A percentile compares a stretch with the other conserved stretches of the same genome.
Conservation (phyloP, 495 filamentous ascomycete genomes). For the Xylaria nigripes region DNA sequence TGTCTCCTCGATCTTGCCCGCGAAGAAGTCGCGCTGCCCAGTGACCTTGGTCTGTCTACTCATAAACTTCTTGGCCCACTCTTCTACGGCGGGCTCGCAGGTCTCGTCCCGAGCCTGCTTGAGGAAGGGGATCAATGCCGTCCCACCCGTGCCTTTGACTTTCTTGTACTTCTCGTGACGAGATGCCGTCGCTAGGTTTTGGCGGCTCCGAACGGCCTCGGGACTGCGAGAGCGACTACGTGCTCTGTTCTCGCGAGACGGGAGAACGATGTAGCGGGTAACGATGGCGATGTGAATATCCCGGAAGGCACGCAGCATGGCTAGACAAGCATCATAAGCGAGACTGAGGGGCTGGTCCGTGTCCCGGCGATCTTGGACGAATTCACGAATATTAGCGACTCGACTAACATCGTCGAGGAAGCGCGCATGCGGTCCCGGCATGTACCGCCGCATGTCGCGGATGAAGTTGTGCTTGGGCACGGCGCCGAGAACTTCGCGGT, state of each 20-base stretch:
- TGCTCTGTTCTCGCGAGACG: constrained; percentile 41
- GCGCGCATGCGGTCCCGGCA: constrained; percentile 85
- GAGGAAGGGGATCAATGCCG: constrained; percentile 84
- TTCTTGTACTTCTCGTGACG: constrained; percentile 47
- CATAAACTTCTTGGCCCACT: constrained; percentile 70
- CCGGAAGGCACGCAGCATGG: constrained; percentile 81
- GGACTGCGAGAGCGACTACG: constrained; percentile 40
- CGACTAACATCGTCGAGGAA: constrained; percentile 73
- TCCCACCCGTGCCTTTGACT: constrained; percentile 85
- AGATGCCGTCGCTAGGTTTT: constrained; percentile 60
- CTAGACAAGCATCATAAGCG: constrained; percentile 84
- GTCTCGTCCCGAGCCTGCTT: constrained; percentile 96
- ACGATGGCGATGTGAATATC: constrained; percentile 97
- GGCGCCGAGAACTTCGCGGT: constrained; percentile 44
- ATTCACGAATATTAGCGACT: constrained; percentile 84
- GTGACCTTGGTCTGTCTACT: constrained; percentile 41
- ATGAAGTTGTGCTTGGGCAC: constrained; percentile 80
- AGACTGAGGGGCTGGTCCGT: constrained; percentile 57
- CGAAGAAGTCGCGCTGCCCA: constrained; percentile 45
- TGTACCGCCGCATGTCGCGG: constrained; percentile 91
- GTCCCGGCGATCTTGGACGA: constrained; percentile 54
- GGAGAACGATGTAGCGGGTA: constrained; percentile 87
- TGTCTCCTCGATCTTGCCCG: constrained; percentile 49
- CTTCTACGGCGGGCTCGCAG: constrained; percentile 79
- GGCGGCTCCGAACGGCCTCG: constrained; percentile 33